phyloP scores from a whole-genome alignment of 768 basidiomycete species.

The Dacryopinax spathularia region DNA sequence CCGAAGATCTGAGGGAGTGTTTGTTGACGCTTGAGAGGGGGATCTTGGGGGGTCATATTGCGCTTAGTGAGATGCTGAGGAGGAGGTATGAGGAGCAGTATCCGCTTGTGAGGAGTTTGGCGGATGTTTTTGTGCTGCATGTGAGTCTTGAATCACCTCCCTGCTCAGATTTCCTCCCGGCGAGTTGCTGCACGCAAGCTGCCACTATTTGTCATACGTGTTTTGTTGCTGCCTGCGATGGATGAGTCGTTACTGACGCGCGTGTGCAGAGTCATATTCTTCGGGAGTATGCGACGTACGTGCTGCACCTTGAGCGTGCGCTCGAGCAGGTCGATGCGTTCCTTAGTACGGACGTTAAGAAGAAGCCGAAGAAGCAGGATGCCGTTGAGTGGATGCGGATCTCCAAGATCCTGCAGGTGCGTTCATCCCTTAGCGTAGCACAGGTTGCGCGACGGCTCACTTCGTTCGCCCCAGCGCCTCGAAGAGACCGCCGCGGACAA shows the following conservation, averaged over 20 bases:
- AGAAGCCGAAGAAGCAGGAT: constrained; percentile 73
- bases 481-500: constrained; percentile 70
- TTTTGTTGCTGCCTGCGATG: too few relatives aligned
- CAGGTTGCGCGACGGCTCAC: background rate
- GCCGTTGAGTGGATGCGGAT: constrained; percentile 64
- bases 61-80: constrained; percentile 67
- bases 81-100: constrained; percentile 94
- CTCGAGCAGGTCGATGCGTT: constrained; percentile 75
- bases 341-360: constrained; percentile 44
- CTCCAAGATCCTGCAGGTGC: constrained; percentile 47
- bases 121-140: constrained; percentile 90
- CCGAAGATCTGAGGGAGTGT: constrained; percentile 74
- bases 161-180: constrained; percentile 2
- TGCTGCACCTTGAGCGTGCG: constrained; percentile 85
- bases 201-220: too few relatives aligned
- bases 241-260: too few relatives aligned
- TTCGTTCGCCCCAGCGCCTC: constrained; percentile 31
- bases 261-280: constrained; percentile 80
- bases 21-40: constrained; percentile 75
- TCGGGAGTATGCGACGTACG: constrained; percentile 84
- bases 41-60: constrained; percentile 78
- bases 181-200: too few relatives aligned
- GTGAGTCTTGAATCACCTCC: constrained; percentile 34
- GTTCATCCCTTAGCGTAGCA: background rate
- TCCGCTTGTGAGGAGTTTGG: constrained; percentile 79